Percentiles rank a stretch among this genome's conserved stretches.
phyloP scores from a whole-genome alignment of 31 red algal genomes.

The Odonthalia washingtoniensis region DNA sequence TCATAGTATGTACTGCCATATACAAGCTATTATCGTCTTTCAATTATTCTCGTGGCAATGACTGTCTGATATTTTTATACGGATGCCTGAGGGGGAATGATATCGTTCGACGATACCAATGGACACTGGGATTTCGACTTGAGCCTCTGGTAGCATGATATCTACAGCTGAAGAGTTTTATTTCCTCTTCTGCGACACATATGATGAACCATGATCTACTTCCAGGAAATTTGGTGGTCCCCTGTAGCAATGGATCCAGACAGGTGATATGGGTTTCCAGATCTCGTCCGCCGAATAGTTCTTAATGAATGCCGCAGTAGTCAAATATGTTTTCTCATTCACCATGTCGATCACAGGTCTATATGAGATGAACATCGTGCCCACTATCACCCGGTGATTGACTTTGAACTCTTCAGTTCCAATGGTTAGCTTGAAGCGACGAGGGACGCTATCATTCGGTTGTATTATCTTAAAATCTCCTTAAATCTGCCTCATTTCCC shows the following conservation, averaged over 20 bases:
- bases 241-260: background rate
- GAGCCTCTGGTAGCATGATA: background rate
- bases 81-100: slow-evolving; percentile 3
- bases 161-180: background rate
- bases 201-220: background rate
- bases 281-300: background rate
- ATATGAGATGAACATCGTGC: slow-evolving; percentile 12
- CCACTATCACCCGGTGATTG: slow-evolving; percentile 39
- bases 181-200: background rate
- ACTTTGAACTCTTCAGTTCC: no score
- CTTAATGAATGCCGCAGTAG: slow-evolving; percentile 1
- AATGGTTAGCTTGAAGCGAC: no score
- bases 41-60: background rate
- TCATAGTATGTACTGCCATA: slow-evolving; percentile 30
- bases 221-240: slow-evolving; percentile 36
- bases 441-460: background rate
- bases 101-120: slow-evolving; percentile 44
- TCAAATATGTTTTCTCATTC: slow-evolving; percentile 37
- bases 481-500: background rate
- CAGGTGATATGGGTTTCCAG: slow-evolving; percentile 5
- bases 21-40: slow-evolving; percentile 12
- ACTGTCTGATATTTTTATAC: background rate
- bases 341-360: slow-evolving; percentile 23
- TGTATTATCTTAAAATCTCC: slow-evolving; percentile 10
- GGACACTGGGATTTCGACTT: background rate